Conservation (phyloP, 2,329 filamentous ascomycete genomes). For the Fusarium sp. region DNA sequence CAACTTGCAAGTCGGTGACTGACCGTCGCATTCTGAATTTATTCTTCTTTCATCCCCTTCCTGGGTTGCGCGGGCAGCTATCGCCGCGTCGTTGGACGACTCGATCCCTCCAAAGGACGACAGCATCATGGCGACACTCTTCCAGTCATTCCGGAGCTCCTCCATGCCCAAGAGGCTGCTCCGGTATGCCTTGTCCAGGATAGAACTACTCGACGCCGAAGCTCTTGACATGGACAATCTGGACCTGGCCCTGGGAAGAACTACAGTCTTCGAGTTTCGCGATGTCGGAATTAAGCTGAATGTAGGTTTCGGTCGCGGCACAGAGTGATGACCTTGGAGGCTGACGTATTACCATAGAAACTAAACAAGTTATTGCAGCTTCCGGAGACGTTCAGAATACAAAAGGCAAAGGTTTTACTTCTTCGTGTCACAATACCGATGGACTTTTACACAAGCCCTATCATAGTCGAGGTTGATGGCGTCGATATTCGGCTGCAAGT, state of each 20-base stretch:
- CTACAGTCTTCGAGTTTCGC: slow-evolving; percentile 83
- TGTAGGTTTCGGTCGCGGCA: slow-evolving; percentile 56
- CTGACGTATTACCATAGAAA: slow-evolving; percentile 66
- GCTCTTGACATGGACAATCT: slow-evolving; percentile 86
- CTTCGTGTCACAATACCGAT: slow-evolving; percentile 86
- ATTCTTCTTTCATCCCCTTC: slow-evolving; percentile 5
- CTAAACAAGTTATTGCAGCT: slow-evolving; percentile 78
- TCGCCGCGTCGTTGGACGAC: slow-evolving; percentile 21
- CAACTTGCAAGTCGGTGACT: slow-evolving; percentile 13
- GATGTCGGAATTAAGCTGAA: slow-evolving; percentile 84
- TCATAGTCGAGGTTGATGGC: slow-evolving; percentile 82
- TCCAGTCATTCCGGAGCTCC: slow-evolving; percentile 71
- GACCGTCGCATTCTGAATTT: slow-evolving; percentile 5
- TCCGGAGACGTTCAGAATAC: slow-evolving; percentile 74
- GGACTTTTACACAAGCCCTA: slow-evolving; percentile 86
- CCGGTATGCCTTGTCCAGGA: slow-evolving; percentile 81
- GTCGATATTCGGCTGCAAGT: slow-evolving; percentile 76
- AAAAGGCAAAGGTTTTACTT: slow-evolving; percentile 76
- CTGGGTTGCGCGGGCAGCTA: slow-evolving; percentile 34
- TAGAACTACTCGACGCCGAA: slow-evolving; percentile 89
- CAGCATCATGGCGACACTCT: slow-evolving; percentile 73
- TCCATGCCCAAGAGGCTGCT: slow-evolving; percentile 90
- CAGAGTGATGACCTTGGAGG: slow-evolving; percentile 8
- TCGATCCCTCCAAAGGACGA: slow-evolving; percentile 11
- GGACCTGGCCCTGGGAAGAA: slow-evolving; percentile 82